Conservation (phyloP, 495 filamentous ascomycete species). For the Penicillium nucicola region DNA sequence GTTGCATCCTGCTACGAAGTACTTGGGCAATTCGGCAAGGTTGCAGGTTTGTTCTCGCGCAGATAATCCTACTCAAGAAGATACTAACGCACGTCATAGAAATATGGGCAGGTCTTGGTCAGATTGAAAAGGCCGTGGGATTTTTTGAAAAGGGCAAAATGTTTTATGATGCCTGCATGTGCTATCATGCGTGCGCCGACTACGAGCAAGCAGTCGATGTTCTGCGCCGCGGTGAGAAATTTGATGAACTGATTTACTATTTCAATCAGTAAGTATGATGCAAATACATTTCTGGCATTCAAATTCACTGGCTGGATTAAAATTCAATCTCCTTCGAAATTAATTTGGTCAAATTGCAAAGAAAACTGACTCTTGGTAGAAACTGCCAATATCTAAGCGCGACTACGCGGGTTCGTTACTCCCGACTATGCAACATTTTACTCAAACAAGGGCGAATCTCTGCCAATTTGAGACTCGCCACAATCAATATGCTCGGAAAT, state of each 20-base stretch:
- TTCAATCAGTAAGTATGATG: constrained; percentile 3
- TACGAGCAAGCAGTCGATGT: constrained; percentile 32
- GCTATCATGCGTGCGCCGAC: constrained; percentile 5
- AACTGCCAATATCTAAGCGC: constrained; percentile 2
- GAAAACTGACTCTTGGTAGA: neutral
- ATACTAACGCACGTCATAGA: neutral
- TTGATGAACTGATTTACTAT: constrained; percentile 23
- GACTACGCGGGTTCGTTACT: constrained; percentile 8
- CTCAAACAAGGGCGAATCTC: constrained; percentile 27
- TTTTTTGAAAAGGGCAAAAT: constrained; percentile 11
- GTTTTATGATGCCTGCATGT: constrained; percentile 13
- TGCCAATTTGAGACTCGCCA: constrained; percentile 9
- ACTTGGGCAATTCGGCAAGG: constrained; percentile 8
- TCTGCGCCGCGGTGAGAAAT: constrained; percentile 23
- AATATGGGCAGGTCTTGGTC: constrained; percentile 8
- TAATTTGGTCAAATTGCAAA: too few relatives aligned
- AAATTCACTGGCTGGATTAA: neutral
- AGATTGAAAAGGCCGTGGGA: constrained; percentile 14
- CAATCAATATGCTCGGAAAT: constrained; percentile 23
- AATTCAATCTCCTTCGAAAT: too few relatives aligned
- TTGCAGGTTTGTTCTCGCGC: constrained; percentile 7
- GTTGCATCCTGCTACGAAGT: constrained; percentile 10
- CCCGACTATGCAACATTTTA: constrained; percentile 24
- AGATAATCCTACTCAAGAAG: neutral
- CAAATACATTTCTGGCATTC: neutral